phyloP scores from a whole-genome alignment of 2,329 filamentous ascomycete species.

The Westerdykella sp. region DNA sequence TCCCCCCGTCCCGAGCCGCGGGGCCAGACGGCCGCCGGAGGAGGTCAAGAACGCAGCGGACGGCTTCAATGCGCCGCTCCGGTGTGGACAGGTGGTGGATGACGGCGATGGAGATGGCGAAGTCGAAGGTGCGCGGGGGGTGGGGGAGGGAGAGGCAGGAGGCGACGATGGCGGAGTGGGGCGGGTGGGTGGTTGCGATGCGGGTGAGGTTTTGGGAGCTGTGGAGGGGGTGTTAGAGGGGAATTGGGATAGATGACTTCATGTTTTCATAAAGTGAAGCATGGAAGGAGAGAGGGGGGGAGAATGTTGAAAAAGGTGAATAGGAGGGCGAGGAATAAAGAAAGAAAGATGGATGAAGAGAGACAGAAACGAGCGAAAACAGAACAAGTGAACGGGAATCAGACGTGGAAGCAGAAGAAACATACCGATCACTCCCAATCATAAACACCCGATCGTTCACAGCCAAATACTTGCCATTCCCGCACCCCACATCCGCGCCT shows the following conservation, averaged over 20 bases:
- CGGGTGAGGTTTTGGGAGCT: conserved; percentile 54
- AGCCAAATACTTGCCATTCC: conserved; percentile 90
- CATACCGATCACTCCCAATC: conserved; percentile 76
- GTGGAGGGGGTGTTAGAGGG: neutral
- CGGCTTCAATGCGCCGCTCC: conserved; percentile 64
- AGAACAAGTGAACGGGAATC: neutral
- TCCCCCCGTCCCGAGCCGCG: conserved; percentile 43
- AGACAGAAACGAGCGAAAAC: too few species aligned
- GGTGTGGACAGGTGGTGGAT: conserved; percentile 85
- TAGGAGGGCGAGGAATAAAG: neutral
- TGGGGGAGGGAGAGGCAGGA: conserved; percentile 83
- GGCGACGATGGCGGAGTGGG: conserved; percentile 67
- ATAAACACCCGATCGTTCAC: conserved; percentile 75
- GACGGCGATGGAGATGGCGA: conserved; percentile 89
- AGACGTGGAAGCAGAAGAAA: conserved; percentile 15
- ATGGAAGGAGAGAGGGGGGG: too few species aligned
- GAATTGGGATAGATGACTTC: neutral
- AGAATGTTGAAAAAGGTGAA: neutral
- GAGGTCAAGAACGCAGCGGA: conserved; percentile 63
- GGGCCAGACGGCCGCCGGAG: conserved; percentile 38
- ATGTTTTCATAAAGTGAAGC: too few species aligned
- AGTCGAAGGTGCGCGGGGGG: conserved; percentile 62
- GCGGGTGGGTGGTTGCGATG: conserved; percentile 50
- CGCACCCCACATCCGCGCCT: conserved; percentile 88
- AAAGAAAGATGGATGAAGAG: neutral